phyloP scores from a whole-genome alignment of 257 asterid species.

The Knoxia roxburghii region DNA sequence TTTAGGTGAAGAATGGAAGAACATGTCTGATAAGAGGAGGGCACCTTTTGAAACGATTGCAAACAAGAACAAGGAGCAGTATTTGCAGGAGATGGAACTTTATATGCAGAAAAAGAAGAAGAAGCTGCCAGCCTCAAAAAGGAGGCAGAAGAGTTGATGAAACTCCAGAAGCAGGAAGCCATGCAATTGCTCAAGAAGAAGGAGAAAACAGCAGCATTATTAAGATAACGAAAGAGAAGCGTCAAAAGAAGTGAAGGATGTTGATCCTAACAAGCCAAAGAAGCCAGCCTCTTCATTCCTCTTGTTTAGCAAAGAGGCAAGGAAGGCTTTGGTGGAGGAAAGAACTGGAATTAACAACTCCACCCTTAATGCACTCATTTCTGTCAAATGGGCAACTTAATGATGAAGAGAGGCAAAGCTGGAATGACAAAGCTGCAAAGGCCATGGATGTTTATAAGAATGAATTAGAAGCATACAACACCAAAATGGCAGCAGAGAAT shows the following conservation, averaged over 20 bases:
- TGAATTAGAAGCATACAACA: slow-evolving; percentile 71
- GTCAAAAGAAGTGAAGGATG: slow-evolving; percentile 44
- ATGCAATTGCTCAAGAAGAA: slow-evolving; percentile 88
- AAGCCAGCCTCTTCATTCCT: slow-evolving; percentile 81
- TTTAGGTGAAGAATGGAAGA: slow-evolving; percentile 89
- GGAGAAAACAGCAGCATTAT: slow-evolving; percentile 65
- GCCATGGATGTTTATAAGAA: slow-evolving; percentile 77
- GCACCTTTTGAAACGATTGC: slow-evolving; percentile 74
- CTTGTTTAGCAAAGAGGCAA: slow-evolving; percentile 58
- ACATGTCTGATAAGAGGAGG: slow-evolving; percentile 58
- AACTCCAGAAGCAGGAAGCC: slow-evolving; percentile 86
- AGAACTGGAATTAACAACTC: slow-evolving; percentile 56
- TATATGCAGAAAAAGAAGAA: slow-evolving; percentile 79
- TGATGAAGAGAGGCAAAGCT: slow-evolving; percentile 60
- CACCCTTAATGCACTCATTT: slow-evolving; percentile 59
- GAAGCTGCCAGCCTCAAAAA: slow-evolving; percentile 42
- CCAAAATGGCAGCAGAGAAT: slow-evolving; percentile 45
- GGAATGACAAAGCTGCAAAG: slow-evolving; percentile 68
- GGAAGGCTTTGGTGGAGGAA: slow-evolving; percentile 55
- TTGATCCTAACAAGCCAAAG: slow-evolving; percentile 85
- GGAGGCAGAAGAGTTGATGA: slow-evolving; percentile 68
- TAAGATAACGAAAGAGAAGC: slow-evolving; percentile 74
- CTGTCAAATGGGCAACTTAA: slow-evolving; percentile 82
- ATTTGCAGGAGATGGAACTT: slow-evolving; percentile 58
- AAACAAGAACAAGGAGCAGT: slow-evolving; percentile 55